Percentiles rank a stretch among this genome's conserved stretches.
phyloP scores from a whole-genome alignment of 768 basidiomycete species.

The Sarcodon aspratus region DNA sequence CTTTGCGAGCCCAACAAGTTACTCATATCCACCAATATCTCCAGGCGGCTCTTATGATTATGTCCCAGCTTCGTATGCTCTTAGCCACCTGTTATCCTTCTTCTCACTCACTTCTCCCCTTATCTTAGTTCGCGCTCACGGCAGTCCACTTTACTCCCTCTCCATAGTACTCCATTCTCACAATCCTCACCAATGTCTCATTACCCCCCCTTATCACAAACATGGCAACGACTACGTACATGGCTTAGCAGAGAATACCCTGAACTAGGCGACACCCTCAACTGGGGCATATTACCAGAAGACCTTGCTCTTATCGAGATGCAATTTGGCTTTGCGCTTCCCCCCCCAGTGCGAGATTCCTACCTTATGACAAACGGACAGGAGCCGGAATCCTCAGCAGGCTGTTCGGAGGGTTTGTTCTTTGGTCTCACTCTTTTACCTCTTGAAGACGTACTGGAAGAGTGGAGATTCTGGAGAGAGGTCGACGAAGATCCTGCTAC shows the following conservation, averaged over 20 bases:
- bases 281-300: constrained; percentile 75
- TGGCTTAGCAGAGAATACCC: constrained; percentile 85
- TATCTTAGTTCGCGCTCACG: constrained; percentile 29
- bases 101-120: constrained; percentile 4
- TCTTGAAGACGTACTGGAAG: constrained; percentile 85
- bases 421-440: constrained; percentile 92
- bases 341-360: constrained; percentile 81
- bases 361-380: constrained; percentile 88
- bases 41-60: constrained; percentile 44
- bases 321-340: constrained; percentile 76
- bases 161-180: constrained; percentile 42
- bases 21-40: constrained; percentile 72
- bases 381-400: constrained; percentile 81
- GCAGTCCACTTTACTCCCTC: constrained; percentile 51
- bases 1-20: constrained; percentile 29
- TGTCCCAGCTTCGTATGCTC: constrained; percentile 39
- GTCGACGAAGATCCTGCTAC: constrained; percentile 84
- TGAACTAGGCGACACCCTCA: constrained; percentile 91
- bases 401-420: constrained; percentile 85
- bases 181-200: constrained; percentile 15
- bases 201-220: constrained; percentile 73
- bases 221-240: constrained; percentile 75
- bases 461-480: constrained; percentile 95
- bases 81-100: constrained; percentile 2
- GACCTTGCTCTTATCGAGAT: constrained; percentile 76